Percentiles rank a stretch among this genome's conserved stretches.
Conservation (phyloP, 2,329 filamentous ascomycete genomes). For the Pestalotiopsis sp. region DNA sequence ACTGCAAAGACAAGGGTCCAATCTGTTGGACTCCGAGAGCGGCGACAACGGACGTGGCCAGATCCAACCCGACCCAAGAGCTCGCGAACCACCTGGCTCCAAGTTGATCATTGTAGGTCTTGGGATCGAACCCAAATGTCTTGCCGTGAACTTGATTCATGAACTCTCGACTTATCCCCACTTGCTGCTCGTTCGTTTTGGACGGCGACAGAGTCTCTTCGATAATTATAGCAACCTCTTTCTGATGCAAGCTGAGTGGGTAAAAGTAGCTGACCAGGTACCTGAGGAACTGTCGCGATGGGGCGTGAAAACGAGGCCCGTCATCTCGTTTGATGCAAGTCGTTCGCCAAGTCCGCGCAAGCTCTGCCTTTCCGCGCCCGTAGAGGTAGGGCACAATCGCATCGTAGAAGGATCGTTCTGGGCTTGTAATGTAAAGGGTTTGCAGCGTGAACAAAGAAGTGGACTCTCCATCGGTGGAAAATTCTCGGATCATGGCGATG, state of each 20-base stretch:
- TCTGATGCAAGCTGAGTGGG: slow-evolving; percentile 32
- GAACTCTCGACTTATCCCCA: slow-evolving; percentile 32
- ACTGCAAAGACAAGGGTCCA: slow-evolving; percentile 75
- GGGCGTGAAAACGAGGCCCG: slow-evolving; percentile 36
- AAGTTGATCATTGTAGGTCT: slow-evolving; percentile 65
- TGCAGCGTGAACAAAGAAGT: slow-evolving; percentile 41
- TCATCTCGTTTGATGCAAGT: slow-evolving; percentile 43
- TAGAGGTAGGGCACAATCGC: slow-evolving; percentile 53
- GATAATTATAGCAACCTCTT: slow-evolving; percentile 34
- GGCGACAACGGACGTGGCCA: slow-evolving; percentile 67
- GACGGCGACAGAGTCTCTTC: slow-evolving; percentile 9
- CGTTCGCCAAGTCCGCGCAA: slow-evolving; percentile 51
- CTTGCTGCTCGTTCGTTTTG: slow-evolving; percentile 16
- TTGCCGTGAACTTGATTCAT: slow-evolving; percentile 40
- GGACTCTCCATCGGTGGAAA: slow-evolving; percentile 38
- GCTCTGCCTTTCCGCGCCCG: slow-evolving; percentile 41
- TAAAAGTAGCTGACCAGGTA: slow-evolving; percentile 50
- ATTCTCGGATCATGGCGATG: slow-evolving; percentile 39
- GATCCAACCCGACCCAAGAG: slow-evolving; percentile 69
- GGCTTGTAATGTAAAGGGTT: slow-evolving; percentile 46
- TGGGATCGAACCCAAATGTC: slow-evolving; percentile 41
- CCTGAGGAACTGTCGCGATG: slow-evolving; percentile 48
- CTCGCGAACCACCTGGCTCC: slow-evolving; percentile 82
- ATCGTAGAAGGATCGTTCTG: slow-evolving; percentile 50
- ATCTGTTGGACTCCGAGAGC: slow-evolving; percentile 73